A percentile compares a stretch with the other conserved stretches of the same genome.
Conservation (phyloP, 2,329 filamentous ascomycete species). For the Penicillium sp. region DNA sequence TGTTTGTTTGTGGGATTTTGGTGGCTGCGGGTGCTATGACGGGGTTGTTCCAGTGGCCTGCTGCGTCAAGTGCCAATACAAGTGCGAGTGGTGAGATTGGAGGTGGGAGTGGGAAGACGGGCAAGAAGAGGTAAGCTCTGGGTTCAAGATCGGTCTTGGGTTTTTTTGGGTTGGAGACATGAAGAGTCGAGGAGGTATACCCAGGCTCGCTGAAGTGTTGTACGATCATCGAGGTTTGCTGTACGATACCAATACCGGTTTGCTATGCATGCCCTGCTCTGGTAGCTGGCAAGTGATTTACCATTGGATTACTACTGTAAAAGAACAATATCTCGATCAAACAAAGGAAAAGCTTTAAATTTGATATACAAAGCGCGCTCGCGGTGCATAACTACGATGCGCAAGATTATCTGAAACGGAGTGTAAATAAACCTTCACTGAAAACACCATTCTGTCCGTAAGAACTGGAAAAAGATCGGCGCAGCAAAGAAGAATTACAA, state of each 20-base stretch:
- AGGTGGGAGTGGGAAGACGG: slow-evolving; percentile 7
- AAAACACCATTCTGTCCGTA: slow-evolving; percentile 13
- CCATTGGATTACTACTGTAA: background rate
- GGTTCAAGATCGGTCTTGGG: background rate
- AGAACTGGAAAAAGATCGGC: slow-evolving; percentile 12
- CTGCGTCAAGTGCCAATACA: background rate
- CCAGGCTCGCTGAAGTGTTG: background rate
- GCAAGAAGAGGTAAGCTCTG: slow-evolving; percentile 12
- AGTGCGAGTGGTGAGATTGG: background rate
- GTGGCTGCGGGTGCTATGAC: slow-evolving; percentile 36
- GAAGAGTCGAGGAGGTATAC: too few relatives aligned
- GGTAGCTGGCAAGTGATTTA: slow-evolving; percentile 1
- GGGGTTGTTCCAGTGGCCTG: slow-evolving; percentile 29
- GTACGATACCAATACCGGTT: too few relatives aligned
- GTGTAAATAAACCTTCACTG: slow-evolving; percentile 19
- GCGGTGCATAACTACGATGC: slow-evolving; percentile 33
- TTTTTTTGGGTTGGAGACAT: background rate
- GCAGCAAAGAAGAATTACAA: slow-evolving; percentile 24
- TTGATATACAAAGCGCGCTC: slow-evolving; percentile 42
- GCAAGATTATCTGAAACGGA: slow-evolving; percentile 30
- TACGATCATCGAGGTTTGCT: background rate
- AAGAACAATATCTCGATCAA: slow-evolving; percentile 10
- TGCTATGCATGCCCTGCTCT: background rate
- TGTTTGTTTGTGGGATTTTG: slow-evolving; percentile 46
- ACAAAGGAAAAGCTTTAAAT: slow-evolving; percentile 36